These are phyloP conservation scores for Tulasnella sp. DNA, from an alignment of 768 basidiomycete species.

Conservation along the genomic window DNA sequence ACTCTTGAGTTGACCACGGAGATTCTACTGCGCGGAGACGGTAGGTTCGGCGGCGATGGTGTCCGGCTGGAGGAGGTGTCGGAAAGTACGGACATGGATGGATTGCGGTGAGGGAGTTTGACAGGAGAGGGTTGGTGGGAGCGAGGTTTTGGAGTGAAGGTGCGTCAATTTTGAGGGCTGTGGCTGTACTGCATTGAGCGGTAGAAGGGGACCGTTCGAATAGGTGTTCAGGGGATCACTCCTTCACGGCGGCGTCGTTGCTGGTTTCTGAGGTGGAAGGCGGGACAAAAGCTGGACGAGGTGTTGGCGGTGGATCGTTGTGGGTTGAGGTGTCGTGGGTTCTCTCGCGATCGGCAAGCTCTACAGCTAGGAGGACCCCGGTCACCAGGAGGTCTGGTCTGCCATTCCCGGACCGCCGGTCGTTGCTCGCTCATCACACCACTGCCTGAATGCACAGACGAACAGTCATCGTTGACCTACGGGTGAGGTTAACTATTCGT, in stretches of 20 bases:
- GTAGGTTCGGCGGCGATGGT: background rate
- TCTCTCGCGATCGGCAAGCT: background rate
- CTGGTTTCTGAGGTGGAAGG: background rate
- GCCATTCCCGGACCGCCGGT: no score
- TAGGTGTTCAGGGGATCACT: background rate
- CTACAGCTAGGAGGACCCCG: no score
- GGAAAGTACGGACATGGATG: slow-evolving; percentile 7
- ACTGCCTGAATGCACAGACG: no score
- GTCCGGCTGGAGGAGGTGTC: slow-evolving; percentile 5
- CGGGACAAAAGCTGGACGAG: background rate
- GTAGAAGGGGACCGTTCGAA: background rate
- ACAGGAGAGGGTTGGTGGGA: slow-evolving; percentile 11
- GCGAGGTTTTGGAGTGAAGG: background rate
- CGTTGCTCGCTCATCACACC: no score
- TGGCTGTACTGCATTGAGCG: background rate
- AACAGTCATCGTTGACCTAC: no score
- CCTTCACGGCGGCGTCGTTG: background rate
- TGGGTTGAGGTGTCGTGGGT: background rate
- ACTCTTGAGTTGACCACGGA: background rate
- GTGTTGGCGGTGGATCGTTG: background rate
- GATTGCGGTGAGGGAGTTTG: background rate
- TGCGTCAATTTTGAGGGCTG: slow-evolving; percentile 11
- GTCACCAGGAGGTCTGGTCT: no score
- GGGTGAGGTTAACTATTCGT: no score
- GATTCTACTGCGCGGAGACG: background rate